These are phyloP conservation scores for Pestalotiopsis sp. DNA, from an alignment of 2,329 filamentous ascomycete genomes.

Conservation along the genomic window DNA sequence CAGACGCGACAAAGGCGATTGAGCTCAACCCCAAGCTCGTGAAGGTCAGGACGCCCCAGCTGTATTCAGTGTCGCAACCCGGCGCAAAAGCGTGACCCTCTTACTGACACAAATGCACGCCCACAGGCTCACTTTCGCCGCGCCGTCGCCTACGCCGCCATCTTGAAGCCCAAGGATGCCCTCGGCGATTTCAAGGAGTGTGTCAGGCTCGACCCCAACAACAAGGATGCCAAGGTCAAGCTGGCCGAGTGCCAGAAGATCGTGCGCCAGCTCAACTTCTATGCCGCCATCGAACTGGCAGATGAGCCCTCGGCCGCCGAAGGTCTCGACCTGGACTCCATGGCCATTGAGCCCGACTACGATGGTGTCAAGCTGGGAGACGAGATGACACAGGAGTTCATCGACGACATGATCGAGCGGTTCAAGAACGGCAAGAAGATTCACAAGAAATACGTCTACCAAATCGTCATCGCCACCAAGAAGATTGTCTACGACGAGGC, in stretches of 20 bases:
- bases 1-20: slow-evolving; percentile 88
- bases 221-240: slow-evolving; percentile 90
- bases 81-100: background rate
- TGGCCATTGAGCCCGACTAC: slow-evolving; percentile 80
- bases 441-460: slow-evolving; percentile 95
- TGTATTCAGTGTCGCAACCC: background rate
- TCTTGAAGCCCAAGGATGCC: slow-evolving; percentile 85
- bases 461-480: slow-evolving; percentile 89
- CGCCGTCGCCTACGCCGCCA: slow-evolving; percentile 88
- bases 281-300: slow-evolving; percentile 90
- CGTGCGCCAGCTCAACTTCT: slow-evolving; percentile 88
- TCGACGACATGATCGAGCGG: slow-evolving; percentile 93
- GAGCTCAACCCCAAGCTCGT: slow-evolving; percentile 85
- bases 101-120: slow-evolving; percentile 5
- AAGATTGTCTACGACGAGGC: slow-evolving; percentile 89
- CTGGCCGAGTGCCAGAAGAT: slow-evolving; percentile 93
- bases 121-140: slow-evolving; percentile 87
- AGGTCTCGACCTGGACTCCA: slow-evolving; percentile 84
- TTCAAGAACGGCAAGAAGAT: slow-evolving; percentile 97
- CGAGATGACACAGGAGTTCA: slow-evolving; percentile 94
- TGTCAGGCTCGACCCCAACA: slow-evolving; percentile 81
- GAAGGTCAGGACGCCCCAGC: slow-evolving; percentile 62
- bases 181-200: slow-evolving; percentile 91
- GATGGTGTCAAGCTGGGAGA: slow-evolving; percentile 79
- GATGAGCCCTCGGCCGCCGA: slow-evolving; percentile 92